Evolutionary conservation across 2,329 filamentous ascomycete genomes (phyloP).

Genomic region (Penicillium nordicum): DNA sequence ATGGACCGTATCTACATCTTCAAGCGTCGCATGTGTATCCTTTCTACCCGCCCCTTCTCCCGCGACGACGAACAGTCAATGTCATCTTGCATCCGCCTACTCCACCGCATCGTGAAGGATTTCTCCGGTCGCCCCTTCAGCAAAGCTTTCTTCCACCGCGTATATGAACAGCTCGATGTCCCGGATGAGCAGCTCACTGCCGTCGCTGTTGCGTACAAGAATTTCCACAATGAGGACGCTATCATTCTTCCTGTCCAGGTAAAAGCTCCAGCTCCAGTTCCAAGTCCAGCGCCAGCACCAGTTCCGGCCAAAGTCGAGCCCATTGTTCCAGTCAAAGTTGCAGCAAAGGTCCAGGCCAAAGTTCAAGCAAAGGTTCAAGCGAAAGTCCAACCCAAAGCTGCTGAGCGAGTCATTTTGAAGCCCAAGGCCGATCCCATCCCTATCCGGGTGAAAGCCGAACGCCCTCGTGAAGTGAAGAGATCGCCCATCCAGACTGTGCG

Average conservation of each 20-base stretch:
- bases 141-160: constrained; percentile 43
- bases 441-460: constrained; percentile 1
- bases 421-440: constrained; percentile 4
- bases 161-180: constrained; percentile 43
- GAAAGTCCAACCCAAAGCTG: background rate
- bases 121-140: constrained; percentile 43
- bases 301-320: background rate
- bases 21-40: constrained; percentile 41
- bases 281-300: background rate
- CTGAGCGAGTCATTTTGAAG: background rate
- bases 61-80: constrained; percentile 33
- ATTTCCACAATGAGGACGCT: constrained; percentile 36
- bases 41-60: constrained; percentile 32
- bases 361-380: background rate
- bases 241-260: constrained; percentile 34
- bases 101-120: constrained; percentile 41
- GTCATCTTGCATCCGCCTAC: constrained; percentile 39
- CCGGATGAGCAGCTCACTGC: constrained; percentile 35
- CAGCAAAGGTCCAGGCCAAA: background rate
- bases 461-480: constrained; percentile 1
- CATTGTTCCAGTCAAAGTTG: background rate
- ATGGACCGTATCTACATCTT: constrained; percentile 47
- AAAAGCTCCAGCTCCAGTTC: background rate
- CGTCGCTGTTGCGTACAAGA: constrained; percentile 37
- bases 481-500: constrained; percentile 25